Conservation (phyloP, 805 yeast genomes). For the Saturnispora zaruensis region DNA sequence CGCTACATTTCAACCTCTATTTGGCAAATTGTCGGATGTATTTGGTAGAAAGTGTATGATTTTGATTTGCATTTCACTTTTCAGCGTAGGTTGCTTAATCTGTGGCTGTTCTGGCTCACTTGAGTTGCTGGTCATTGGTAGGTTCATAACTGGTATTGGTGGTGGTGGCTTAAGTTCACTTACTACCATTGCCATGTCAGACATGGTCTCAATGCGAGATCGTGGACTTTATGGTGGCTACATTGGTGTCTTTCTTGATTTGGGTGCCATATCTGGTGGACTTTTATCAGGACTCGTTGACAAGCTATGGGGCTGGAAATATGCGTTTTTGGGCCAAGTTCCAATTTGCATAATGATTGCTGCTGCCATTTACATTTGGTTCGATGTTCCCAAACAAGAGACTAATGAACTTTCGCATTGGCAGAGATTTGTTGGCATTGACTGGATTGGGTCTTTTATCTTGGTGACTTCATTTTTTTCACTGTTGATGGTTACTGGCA, state of each 20-base stretch:
- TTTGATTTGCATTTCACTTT: slow-evolving; percentile 25
- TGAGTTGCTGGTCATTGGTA: slow-evolving; percentile 39
- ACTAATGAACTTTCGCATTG: slow-evolving; percentile 31
- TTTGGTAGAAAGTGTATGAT: slow-evolving; percentile 39
- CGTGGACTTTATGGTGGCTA: slow-evolving; percentile 78
- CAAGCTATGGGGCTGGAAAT: slow-evolving; percentile 53
- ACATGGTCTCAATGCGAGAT: slow-evolving; percentile 62
- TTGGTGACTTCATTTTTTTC: slow-evolving; percentile 50
- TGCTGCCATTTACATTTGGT: slow-evolving; percentile 31
- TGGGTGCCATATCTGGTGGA: slow-evolving; percentile 71
- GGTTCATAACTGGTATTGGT: slow-evolving; percentile 76
- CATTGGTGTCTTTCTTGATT: slow-evolving; percentile 63
- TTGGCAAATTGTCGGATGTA: slow-evolving; percentile 44
- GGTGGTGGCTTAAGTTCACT: slow-evolving; percentile 78
- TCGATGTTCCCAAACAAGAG: slow-evolving; percentile 4
- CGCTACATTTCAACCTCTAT: slow-evolving; percentile 44
- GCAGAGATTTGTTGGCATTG: slow-evolving; percentile 49
- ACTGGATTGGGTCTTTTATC: slow-evolving; percentile 54
- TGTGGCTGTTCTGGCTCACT: slow-evolving; percentile 35
- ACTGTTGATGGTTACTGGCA: slow-evolving; percentile 57
- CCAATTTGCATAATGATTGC: slow-evolving; percentile 39
- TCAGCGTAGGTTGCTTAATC: slow-evolving; percentile 32
- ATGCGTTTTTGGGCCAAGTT: slow-evolving; percentile 43
- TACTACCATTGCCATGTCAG: slow-evolving; percentile 66
- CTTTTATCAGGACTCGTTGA: slow-evolving; percentile 49